Percentiles rank a stretch among this genome's conserved stretches.
These are phyloP conservation scores for Syzygium aqueum DNA, from an alignment of 345 rosid species.

Conservation along the genomic window DNA sequence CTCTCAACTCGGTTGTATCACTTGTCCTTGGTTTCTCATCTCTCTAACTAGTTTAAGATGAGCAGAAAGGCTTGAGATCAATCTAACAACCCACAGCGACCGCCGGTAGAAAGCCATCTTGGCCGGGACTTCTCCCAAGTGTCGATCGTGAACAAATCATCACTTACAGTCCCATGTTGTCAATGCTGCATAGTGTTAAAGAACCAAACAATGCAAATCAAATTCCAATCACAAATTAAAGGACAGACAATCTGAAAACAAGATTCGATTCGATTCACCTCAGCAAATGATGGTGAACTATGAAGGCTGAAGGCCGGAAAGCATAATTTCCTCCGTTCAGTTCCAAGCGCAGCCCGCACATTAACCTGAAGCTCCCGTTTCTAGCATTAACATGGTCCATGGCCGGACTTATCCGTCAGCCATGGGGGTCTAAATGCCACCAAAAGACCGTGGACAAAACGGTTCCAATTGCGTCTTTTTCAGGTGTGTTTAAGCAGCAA, in stretches of 20 bases:
- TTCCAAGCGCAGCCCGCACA: not conserved
- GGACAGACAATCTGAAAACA: not conserved
- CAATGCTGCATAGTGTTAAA: not conserved
- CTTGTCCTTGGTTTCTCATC: no score
- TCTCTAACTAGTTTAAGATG: no score
- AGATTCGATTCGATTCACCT: not conserved
- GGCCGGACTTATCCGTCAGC: not conserved
- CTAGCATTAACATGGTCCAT: not conserved
- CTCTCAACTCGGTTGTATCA: no score
- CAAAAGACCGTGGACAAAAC: not conserved
- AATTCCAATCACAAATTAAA: not conserved
- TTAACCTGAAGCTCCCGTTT: not conserved
- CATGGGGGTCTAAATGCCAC: not conserved
- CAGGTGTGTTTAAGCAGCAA: not conserved
- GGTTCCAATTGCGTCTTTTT: not conserved
- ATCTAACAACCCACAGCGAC: no score
- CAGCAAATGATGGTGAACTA: not conserved
- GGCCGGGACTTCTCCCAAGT: not conserved
- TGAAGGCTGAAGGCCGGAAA: not conserved
- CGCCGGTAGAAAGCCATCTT: no score
- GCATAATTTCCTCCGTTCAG: not conserved
- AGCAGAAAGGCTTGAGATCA: no score
- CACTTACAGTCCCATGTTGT: not conserved
- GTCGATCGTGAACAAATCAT: not conserved
- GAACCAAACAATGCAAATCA: not conserved